Conservation (phyloP, 352 stramenopile genomes). For the Phytophthora syringae region DNA sequence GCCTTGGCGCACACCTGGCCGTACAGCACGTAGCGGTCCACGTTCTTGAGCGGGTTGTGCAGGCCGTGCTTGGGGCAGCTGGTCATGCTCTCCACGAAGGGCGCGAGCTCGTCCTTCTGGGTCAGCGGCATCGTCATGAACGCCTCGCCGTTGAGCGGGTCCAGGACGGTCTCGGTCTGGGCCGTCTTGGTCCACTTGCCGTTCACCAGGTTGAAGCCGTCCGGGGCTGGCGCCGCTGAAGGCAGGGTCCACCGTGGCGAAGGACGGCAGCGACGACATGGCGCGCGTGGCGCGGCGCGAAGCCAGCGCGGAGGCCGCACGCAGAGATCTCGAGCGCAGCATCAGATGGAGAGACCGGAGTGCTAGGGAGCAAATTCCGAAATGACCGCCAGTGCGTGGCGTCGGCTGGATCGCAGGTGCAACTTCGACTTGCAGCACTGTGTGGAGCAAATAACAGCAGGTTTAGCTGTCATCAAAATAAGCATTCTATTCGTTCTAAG, state of each 20-base stretch:
- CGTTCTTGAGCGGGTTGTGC: constrained; percentile 99
- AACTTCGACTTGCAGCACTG: constrained; percentile 22
- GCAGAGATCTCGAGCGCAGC: constrained; percentile 33
- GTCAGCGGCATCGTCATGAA: constrained; percentile 96
- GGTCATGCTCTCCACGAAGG: constrained; percentile 94
- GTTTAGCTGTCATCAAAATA: not conserved
- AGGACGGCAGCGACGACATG: constrained; percentile 82
- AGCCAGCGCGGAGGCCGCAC: constrained; percentile 32
- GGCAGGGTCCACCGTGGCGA: constrained; percentile 92
- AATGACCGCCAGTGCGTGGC: constrained; percentile 20
- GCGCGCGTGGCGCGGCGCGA: constrained; percentile 41
- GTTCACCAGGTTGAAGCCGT: constrained; percentile 94
- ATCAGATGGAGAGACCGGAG: constrained; percentile 17
- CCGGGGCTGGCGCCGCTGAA: constrained; percentile 80
- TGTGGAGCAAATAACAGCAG: not conserved
- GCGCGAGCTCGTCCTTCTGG: constrained; percentile 85
- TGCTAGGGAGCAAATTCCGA: constrained; percentile 20
- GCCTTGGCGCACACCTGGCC: constrained; percentile 86
- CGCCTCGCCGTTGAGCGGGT: constrained; percentile 94
- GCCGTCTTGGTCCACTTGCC: constrained; percentile 87
- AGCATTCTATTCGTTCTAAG: constrained; percentile 5
- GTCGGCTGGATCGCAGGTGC: no score
- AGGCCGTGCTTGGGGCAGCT: constrained; percentile 96
- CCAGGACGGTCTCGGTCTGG: constrained; percentile 87
- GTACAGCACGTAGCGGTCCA: constrained; percentile 93